These are phyloP conservation scores for Didymella pomorum DNA, from an alignment of 2,329 filamentous ascomycete genomes.

Conservation along the genomic window DNA sequence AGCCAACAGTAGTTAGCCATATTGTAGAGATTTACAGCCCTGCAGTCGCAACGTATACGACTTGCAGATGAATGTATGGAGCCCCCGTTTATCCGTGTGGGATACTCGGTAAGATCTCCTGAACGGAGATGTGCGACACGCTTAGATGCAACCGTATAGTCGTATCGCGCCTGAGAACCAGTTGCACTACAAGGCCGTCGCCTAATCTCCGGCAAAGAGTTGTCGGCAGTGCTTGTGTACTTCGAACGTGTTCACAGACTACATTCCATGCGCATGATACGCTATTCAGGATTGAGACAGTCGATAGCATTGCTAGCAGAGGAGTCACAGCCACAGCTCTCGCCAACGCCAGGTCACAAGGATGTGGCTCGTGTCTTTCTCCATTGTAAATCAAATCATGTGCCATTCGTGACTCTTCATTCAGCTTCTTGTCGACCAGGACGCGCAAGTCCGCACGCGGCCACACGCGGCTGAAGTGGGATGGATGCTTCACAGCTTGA, in stretches of 20 bases:
- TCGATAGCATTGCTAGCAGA: conserved; percentile 7
- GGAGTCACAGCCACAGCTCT: conserved; percentile 32
- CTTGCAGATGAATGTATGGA: conserved; percentile 11
- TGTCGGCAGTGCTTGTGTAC: conserved; percentile 2
- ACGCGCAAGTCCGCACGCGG: conserved; percentile 30
- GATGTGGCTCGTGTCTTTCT: conserved; percentile 21
- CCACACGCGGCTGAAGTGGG: neutral
- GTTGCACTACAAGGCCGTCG: conserved; percentile 14
- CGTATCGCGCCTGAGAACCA: conserved; percentile 11
- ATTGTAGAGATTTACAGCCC: conserved; percentile 14
- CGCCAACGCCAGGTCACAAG: conserved; percentile 29
- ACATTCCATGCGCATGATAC: conserved; percentile 1
- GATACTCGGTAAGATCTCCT: conserved; percentile 10
- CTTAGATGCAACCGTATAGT: conserved; percentile 16
- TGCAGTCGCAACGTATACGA: conserved; percentile 18
- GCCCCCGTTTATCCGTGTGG: neutral
- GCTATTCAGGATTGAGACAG: conserved; percentile 5
- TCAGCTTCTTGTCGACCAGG: conserved; percentile 27
- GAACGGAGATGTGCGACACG: conserved; percentile 20
- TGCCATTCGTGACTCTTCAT: conserved; percentile 13
- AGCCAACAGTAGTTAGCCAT: conserved; percentile 24
- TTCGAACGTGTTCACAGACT: conserved; percentile 8
- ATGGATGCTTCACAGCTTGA: neutral
- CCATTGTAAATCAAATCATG: conserved; percentile 14
- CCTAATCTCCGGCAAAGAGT: conserved; percentile 11